phyloP scores from a whole-genome alignment of 75 land plant genomes.

The Larix kaempferi region DNA sequence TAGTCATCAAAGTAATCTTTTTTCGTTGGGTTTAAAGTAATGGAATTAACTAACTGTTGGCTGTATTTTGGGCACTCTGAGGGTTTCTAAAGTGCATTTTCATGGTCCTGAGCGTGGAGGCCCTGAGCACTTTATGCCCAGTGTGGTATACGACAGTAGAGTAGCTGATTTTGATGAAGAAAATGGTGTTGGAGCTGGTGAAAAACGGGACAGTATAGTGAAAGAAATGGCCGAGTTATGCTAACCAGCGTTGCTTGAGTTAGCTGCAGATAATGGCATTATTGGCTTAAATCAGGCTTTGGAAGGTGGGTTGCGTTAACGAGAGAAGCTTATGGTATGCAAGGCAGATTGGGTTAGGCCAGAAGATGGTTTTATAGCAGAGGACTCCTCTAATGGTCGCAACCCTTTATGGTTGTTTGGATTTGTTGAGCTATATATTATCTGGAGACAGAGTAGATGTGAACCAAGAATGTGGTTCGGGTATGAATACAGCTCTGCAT shows the following conservation, averaged over 20 bases:
- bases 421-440: constrained; percentile 2
- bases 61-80: too few species aligned
- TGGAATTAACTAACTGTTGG: too few species aligned
- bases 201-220: background rate
- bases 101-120: background rate
- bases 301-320: too few species aligned
- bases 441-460: constrained; percentile 23
- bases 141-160: background rate
- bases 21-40: too few species aligned
- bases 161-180: background rate
- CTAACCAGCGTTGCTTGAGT: background rate
- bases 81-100: too few species aligned
- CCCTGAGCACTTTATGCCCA: background rate
- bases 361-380: background rate
- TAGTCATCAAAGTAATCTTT: too few species aligned
- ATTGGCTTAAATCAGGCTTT: background rate
- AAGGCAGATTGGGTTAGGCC: background rate
- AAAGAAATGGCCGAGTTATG: too few species aligned
- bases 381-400: too few species aligned
- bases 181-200: background rate
- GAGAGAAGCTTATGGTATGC: constrained; percentile 11
- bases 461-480: constrained; percentile 37
- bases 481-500: constrained; percentile 62
- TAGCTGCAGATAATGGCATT: too few species aligned
- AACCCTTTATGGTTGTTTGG: background rate